Base-by-base conservation (phyloP, 1,284 basidiomycete genomes). In the Leccinum subrobustum region DNA sequence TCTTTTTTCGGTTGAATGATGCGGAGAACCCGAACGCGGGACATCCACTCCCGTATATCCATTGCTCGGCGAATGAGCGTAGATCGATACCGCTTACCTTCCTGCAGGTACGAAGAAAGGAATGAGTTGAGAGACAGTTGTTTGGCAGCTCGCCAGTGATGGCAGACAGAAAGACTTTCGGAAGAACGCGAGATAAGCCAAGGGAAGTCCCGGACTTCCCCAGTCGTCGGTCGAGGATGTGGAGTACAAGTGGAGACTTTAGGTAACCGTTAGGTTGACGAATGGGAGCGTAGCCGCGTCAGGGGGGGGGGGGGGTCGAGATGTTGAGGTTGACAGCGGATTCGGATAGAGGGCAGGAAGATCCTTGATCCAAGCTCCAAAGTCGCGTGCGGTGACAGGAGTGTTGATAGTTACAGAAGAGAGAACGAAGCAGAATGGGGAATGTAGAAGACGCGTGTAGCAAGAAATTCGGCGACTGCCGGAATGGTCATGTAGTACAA, bases 1-100 rank as follows among this genome's bases (percentile, higher is more conserved):
- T 96, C 78, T 96, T 96, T 80, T 99, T 99, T 66, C 95, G 83
- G 74, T 98, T 98, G 78, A 99, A 99, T 50, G 89, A 89, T 2
- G 96, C 95, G 44, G 87, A 86, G 73, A 98, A 92, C 1, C 86
- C 86, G 73, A 99, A 96, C 9, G 89, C 85, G 0, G 97, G 97
- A 72, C 95, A 98, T 4, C 97, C 97, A 71, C 93, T 96, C 12
- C 95, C 95, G 71, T 96, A 97, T 65, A 99, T 94, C 97, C 97
- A 99, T 74, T 99, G 96, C 71, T 98, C 95, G 27, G 93, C 91
- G 73, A 99, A 99, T 25, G 86, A 84, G 59, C 92, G 84, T 39
- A 95, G 83, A 72, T 98, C 96, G 18, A 95, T 87, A 11, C 93
- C 91, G 69, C 93, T 95, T 54, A 97, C 91, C 75, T 97, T 99